Evolutionary conservation across 1,139 yeast genomes (phyloP), one percentile per base, ranked within the genome.

Genomic region (Candida tropicalis): DNA sequence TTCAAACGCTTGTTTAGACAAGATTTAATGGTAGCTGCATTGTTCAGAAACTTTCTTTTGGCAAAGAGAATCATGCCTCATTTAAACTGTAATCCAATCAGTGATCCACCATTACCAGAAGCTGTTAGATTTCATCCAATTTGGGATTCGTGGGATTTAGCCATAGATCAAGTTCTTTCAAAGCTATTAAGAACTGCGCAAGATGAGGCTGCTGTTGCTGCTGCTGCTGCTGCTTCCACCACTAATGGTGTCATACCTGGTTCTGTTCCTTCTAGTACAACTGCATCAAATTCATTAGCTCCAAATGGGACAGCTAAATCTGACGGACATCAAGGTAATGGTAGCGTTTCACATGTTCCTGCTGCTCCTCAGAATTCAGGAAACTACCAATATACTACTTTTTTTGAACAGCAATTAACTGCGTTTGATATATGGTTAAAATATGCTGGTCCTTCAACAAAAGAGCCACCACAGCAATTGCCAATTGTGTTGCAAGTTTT

Each of bases 81-180:
- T 54, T 83, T 87, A 54, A 90, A 91, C 50, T 91, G 98, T 61
- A 95, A 90, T 60, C 99, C 99, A 1, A 82, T 91, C 4, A 88
- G 97, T 27, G 95, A 89, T 51, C 99, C 99, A 0, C 90, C 88
- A 10, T 70, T 93, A 33, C 99, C 99, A 0, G 91, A 89, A 45
- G 71, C 82, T 9, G 81, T 84, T 2, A 81, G 88, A 41, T 78
- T 79, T 50, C 98, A 95, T 60, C 82, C 96, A 10, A 86, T 93
- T 89, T 93, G 99, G 99, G 95, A 90, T 50, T 85, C 97, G 0
- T 93, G 99, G 99, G 99, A 95, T 60, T 71, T 93, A 56, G 98
- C 99, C 0, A 86, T 93, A 39, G 98, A 93, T 62, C 97, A 93
- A 58, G 95, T 95, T 2, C 70, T 95, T 43, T 81, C 89, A 4